Conservation (phyloP, 306 rosid species). For the Trifolium subterraneum region DNA sequence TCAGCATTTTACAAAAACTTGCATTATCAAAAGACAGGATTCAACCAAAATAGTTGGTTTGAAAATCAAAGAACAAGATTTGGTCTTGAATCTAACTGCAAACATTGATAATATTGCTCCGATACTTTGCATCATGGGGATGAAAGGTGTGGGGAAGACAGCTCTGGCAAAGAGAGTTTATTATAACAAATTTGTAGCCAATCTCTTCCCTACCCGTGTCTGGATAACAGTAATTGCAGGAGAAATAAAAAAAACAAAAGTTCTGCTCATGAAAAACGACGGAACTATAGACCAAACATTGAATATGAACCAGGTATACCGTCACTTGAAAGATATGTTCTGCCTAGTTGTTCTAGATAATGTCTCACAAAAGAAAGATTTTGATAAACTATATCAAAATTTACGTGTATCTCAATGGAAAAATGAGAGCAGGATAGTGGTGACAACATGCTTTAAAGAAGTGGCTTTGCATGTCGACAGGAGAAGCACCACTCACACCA, state of each 20-base stretch:
- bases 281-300: slow-evolving; percentile 15
- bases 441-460: slow-evolving; percentile 33
- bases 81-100: slow-evolving; percentile 34
- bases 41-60: slow-evolving; percentile 31
- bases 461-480: slow-evolving; percentile 31
- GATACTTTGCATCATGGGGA: slow-evolving; percentile 48
- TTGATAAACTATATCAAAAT: neutral
- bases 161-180: slow-evolving; percentile 48
- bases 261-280: slow-evolving; percentile 33
- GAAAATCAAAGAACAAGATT: slow-evolving; percentile 20
- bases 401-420: slow-evolving; percentile 1
- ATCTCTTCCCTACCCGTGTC: slow-evolving; percentile 36
- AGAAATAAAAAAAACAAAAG: slow-evolving; percentile 12
- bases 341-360: slow-evolving; percentile 45
- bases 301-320: neutral
- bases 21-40: slow-evolving; percentile 28
- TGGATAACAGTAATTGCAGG: slow-evolving; percentile 39
- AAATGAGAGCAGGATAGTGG: slow-evolving; percentile 39
- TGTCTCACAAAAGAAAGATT: slow-evolving; percentile 12
- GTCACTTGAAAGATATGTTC: slow-evolving; percentile 1
- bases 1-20: slow-evolving; percentile 13
- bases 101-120: neutral
- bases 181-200: neutral
- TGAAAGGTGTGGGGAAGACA: slow-evolving; percentile 55
- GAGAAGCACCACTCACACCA: neutral